phyloP scores from a whole-genome alignment of 495 filamentous ascomycete genomes.

The Daldinia concentrica region DNA sequence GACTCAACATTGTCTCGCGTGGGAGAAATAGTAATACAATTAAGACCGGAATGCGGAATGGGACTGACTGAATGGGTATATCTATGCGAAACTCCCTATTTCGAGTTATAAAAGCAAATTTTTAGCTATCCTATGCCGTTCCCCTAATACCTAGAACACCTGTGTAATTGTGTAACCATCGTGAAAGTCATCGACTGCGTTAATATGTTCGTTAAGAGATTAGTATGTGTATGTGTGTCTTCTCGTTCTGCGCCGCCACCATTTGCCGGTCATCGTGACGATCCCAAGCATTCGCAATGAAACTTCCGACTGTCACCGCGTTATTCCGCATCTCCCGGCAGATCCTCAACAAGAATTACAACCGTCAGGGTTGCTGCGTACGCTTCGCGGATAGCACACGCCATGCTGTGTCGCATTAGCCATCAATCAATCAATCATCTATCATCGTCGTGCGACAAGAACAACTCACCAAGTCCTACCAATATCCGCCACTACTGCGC shows the following conservation, averaged over 20 bases:
- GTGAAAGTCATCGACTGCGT: conserved; percentile 32
- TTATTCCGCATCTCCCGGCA: conserved; percentile 50
- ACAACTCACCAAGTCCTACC: conserved; percentile 68
- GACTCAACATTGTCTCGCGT: conserved; percentile 10
- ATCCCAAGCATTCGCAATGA: conserved; percentile 13
- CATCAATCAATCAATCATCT: conserved; percentile 13
- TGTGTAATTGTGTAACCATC: conserved; percentile 35
- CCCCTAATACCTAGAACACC: conserved; percentile 27
- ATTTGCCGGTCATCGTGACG: conserved; percentile 1
- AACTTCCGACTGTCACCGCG: conserved; percentile 19
- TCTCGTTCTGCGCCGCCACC: conserved; percentile 10
- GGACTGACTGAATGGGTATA: conserved; percentile 36
- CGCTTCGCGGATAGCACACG: conserved; percentile 74
- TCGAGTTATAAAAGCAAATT: conserved; percentile 7
- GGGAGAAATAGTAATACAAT: conserved; percentile 23
- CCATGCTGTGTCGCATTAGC: conserved; percentile 57
- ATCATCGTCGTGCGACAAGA: conserved; percentile 37
- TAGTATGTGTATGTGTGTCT: conserved; percentile 10
- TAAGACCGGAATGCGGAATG: conserved; percentile 2
- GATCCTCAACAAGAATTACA: conserved; percentile 69
- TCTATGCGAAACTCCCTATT: conserved; percentile 38
- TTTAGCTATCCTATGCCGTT: conserved; percentile 29
- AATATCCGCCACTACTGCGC: conserved; percentile 71
- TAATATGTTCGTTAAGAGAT: conserved; percentile 14
- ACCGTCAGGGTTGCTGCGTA: conserved; percentile 75